Percentiles rank a stretch among this genome's conserved stretches.
These are phyloP conservation scores for Clohesyomyces aquaticus DNA, from an alignment of 495 filamentous ascomycete species.

Conservation along the genomic window DNA sequence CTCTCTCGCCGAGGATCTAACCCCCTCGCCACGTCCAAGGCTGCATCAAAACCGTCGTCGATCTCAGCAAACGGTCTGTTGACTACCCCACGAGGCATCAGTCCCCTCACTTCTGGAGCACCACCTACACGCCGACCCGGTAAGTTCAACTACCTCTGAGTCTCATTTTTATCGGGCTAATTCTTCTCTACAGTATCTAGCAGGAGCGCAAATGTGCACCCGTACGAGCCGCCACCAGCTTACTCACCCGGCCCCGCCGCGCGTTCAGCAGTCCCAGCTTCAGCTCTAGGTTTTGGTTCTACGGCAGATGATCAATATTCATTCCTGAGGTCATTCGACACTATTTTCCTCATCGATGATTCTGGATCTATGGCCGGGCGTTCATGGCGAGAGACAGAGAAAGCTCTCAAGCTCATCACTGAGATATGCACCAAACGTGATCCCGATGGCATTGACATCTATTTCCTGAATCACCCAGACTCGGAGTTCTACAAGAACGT, in stretches of 20 bases:
- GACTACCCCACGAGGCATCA: constrained; percentile 15
- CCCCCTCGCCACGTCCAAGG: constrained; percentile 9
- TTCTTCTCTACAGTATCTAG: constrained; percentile 46
- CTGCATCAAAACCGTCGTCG: background rate
- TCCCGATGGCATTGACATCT: constrained; percentile 87
- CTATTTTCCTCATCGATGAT: constrained; percentile 92
- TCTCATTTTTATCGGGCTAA: constrained; percentile 30
- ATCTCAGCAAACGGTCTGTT: constrained; percentile 13
- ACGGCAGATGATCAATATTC: constrained; percentile 68
- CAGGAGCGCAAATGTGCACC: too few species aligned
- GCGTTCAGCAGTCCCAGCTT: constrained; percentile 11
- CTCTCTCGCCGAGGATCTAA: constrained; percentile 30
- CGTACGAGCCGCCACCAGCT: constrained; percentile 55
- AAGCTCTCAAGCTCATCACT: constrained; percentile 75
- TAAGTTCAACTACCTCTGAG: constrained; percentile 29
- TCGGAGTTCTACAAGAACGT: constrained; percentile 60
- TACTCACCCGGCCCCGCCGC: constrained; percentile 44
- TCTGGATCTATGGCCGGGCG: constrained; percentile 80
- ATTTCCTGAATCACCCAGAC: constrained; percentile 77
- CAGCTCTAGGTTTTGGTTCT: constrained; percentile 20
- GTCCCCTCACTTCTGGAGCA: constrained; percentile 25
- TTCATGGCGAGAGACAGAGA: constrained; percentile 75
- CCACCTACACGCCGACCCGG: constrained; percentile 45
- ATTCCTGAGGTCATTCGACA: constrained; percentile 90
- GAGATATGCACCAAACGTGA: constrained; percentile 86